Evolutionary conservation across 352 stramenopile species (phyloP).

Genomic region (Globisporangium uncinulatum): DNA sequence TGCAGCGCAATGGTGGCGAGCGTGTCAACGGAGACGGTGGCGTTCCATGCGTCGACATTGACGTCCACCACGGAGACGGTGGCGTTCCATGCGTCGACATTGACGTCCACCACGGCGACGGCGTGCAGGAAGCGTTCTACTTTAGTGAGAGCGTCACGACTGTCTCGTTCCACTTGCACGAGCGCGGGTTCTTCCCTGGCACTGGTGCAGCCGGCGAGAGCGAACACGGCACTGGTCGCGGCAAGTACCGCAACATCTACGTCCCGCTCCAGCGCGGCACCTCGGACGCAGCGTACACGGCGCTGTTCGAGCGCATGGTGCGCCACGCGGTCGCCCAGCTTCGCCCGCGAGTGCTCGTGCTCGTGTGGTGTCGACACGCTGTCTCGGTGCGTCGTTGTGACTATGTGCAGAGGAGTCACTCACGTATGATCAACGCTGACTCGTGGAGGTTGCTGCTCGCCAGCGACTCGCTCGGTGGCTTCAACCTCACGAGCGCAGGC

Average conservation of each 20-base stretch:
- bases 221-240: slow-evolving; percentile 18
- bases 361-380: slow-evolving; percentile 73
- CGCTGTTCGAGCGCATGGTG: slow-evolving; percentile 38
- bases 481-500: slow-evolving; percentile 41
- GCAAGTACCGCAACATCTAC: slow-evolving; percentile 53
- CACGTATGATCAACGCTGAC: no score
- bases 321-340: slow-evolving; percentile 30
- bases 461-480: slow-evolving; percentile 32
- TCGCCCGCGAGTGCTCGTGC: slow-evolving; percentile 39
- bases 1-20: slow-evolving; percentile 10
- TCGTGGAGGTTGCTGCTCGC: neutral
- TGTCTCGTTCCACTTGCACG: slow-evolving; percentile 45
- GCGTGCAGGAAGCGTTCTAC: slow-evolving; percentile 53
- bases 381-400: slow-evolving; percentile 14
- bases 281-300: slow-evolving; percentile 41
- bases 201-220: slow-evolving; percentile 22
- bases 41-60: slow-evolving; percentile 52
- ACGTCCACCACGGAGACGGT: slow-evolving; percentile 54
- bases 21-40: slow-evolving; percentile 8
- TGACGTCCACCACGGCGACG: slow-evolving; percentile 60
- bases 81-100: slow-evolving; percentile 49
- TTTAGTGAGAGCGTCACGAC: slow-evolving; percentile 41
- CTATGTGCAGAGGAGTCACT: no score
- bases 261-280: slow-evolving; percentile 52
- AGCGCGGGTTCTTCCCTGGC: slow-evolving; percentile 45